phyloP scores from a whole-genome alignment of 176 grass and related monocot species.

The Cocos nucifera region DNA sequence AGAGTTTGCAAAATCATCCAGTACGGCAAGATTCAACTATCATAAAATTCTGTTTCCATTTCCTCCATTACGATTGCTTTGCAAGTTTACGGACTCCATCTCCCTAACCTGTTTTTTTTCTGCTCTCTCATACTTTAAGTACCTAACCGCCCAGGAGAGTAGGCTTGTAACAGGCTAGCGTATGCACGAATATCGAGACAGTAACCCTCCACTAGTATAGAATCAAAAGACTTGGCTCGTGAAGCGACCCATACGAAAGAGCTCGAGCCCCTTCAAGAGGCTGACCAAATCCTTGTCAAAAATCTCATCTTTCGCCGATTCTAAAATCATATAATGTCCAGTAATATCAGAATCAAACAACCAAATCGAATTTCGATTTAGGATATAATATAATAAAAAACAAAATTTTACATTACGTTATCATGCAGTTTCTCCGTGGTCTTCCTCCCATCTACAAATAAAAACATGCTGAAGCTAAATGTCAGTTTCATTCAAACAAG shows the following conservation, averaged over 20 bases:
- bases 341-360: no score
- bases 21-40: conserved; percentile 49
- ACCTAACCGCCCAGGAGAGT: conserved; percentile 31
- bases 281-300: conserved; percentile 15
- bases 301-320: conserved; percentile 9
- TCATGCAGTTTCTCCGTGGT: no score
- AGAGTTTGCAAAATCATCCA: conserved; percentile 76
- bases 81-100: conserved; percentile 35
- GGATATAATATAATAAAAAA: no score
- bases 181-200: conserved; percentile 62
- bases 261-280: conserved; percentile 18
- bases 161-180: conserved; percentile 60
- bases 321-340: neutral
- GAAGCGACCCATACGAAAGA: conserved; percentile 50
- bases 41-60: conserved; percentile 59
- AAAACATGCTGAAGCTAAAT: no score
- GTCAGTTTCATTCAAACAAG: no score
- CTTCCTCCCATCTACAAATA: no score
- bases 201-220: conserved; percentile 38
- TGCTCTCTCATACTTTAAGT: conserved; percentile 53
- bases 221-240: conserved; percentile 37
- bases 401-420: no score
- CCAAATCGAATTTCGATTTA: no score
- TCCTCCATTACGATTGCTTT: conserved; percentile 31
- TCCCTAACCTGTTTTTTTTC: conserved; percentile 26